Base-by-base conservation (phyloP, 2,329 filamentous ascomycete genomes). In the Lachnellula occidentalis region DNA sequence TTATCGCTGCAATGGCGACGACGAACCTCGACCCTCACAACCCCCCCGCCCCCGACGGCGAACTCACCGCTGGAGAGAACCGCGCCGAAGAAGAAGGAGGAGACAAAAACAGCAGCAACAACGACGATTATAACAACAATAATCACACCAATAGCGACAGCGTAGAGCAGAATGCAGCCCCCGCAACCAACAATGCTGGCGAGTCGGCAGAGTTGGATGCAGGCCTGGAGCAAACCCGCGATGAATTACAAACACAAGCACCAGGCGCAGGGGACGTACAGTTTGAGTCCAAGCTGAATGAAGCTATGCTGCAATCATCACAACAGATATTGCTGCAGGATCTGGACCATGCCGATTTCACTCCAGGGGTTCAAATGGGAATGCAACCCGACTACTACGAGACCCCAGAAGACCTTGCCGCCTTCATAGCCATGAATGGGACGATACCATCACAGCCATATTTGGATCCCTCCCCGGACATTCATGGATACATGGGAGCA, bases 401-500 rank as follows among this genome's bases (percentile, higher is more conserved):
- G 8, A 41, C 37, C 37, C 37, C 37, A 6, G 37, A 41, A 14
- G 39, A 22, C 12, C 6, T 51, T 15, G 21, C 34, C 11, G 15
- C 15, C 17, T 14, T n/a, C 21, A 31, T 46, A 17, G 31, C 45
- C n/a, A 22, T 34, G 17, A 37, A 34, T 17, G 31, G 27, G 8
- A 36, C 34, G 27, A n/a, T 21, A 22, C 27, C 47, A 46, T 41
- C 31, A 39, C 41, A 51, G 21, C 54, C 56, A n/a, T 58, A 58
- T 37, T 49, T 61, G 8, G 62, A 59, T 14, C 53, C 58, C 43
- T 54, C 59, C 22, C 60, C 60, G n/a, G 42, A 57, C 15, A 50
- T 56, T 31, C 53, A n/a, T n/a, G 37, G 17, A 41, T 19, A 41
- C 8, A 15, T 41, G 15, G 37, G 15, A n/a, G 37, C 3, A 17